Evolutionary conservation across 116 monocot genomes (phyloP), one percentile per base, ranked within the genome.

Genomic region (Trichopus zeylanicus): DNA sequence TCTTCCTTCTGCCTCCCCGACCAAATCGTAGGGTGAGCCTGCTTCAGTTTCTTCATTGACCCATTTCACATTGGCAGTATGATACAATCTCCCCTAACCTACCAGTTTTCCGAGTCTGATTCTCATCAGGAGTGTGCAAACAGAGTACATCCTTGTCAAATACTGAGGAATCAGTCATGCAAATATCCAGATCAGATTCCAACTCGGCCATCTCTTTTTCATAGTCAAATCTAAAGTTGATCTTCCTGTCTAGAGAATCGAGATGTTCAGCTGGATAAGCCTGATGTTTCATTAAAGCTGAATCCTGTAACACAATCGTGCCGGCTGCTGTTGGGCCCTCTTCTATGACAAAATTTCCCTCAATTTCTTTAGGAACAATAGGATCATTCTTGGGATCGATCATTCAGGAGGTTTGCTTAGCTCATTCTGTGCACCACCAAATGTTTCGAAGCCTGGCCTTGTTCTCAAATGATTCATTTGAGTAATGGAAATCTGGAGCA

Each of bases 1-100:
- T 15, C 3, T 51, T 23, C 66, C 77, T 26, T 68, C 75, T 25
- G 59, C 26, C 4, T 65, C n/a, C n/a, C n/a, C 77, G 1, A 78
- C 47, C 64, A 97, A 16, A 79, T 97, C 97, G 64, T 91, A 97
- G 1, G 97, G 97, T 29, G 85, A 67, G 5, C 97, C 97, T 5
- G 91, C 79, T 66, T 97, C 97, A 19, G 51, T 60, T 38, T 79
- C 79, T 67, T 85, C 63, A 57, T 91, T 97, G 21, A 91, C 81
- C 97, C 97, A 97, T 55, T 51, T 81, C 35, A 97, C 91, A 38
- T 39, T 68, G 5, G 11, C 29, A n/a, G 72, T 70, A 78, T 27
- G 91, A 91, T 46, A 87, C 31, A 18, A 74, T 60, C 66, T 97
- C 97, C 6, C 97, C 97, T 16, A 81, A 10, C 28, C 75, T 72